Evolutionary conservation across 176 grass and related monocot genomes (phyloP).

Genomic region (Carex pumila): DNA sequence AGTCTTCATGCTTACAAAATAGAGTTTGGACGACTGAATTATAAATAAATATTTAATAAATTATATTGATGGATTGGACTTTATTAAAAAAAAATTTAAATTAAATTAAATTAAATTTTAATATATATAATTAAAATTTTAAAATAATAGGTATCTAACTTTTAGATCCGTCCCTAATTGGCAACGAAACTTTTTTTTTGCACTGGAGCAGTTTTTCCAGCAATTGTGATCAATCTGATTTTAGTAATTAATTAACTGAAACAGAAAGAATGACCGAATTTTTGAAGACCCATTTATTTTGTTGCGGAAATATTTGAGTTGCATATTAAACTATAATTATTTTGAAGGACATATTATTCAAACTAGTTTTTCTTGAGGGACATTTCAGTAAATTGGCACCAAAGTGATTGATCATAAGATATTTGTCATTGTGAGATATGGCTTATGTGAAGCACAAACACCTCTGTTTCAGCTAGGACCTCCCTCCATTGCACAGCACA

Average conservation of each 20-base stretch:
- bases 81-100: no score
- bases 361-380: not conserved
- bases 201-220: not conserved
- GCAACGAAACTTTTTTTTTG: not conserved
- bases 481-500: conserved; percentile 16
- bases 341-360: not conserved
- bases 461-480: not conserved
- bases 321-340: not conserved
- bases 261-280: not conserved
- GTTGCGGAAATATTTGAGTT: not conserved
- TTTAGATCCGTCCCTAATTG: no score
- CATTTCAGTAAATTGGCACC: conserved; percentile 6
- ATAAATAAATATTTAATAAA: no score
- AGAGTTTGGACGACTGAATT: no score
- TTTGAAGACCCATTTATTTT: not conserved
- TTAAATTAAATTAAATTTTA: no score
- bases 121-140: no score
- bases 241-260: not conserved
- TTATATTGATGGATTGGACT: no score
- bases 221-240: not conserved
- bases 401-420: not conserved
- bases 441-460: conserved; percentile 24
- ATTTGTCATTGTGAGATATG: conserved; percentile 22
- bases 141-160: no score
- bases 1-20: no score